A percentile compares a stretch with the other conserved stretches of the same genome.
These are phyloP conservation scores for Urtica urens DNA, from an alignment of 306 rosid genomes.

Conservation along the genomic window DNA sequence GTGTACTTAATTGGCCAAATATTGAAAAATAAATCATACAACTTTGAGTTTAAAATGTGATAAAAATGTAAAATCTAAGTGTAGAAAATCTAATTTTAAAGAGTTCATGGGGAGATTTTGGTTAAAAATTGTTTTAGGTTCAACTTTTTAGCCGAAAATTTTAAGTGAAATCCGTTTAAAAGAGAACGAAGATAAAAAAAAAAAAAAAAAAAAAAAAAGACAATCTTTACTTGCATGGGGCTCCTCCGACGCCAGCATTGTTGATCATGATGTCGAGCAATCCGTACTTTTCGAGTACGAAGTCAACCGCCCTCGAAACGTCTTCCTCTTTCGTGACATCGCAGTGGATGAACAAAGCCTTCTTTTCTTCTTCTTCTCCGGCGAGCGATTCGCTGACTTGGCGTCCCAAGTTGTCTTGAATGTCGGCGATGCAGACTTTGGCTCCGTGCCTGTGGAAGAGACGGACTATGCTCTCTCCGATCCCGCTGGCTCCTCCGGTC, in stretches of 20 bases:
- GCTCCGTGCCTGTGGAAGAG: slow-evolving; percentile 69
- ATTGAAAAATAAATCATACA: too few relatives aligned
- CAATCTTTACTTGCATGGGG: slow-evolving; percentile 22
- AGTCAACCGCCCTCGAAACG: slow-evolving; percentile 42
- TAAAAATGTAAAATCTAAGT: too few relatives aligned
- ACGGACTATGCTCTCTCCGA: slow-evolving; percentile 72
- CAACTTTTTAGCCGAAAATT: too few relatives aligned
- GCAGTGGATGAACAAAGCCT: slow-evolving; percentile 35
- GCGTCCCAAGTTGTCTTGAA: slow-evolving; percentile 57
- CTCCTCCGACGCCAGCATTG: slow-evolving; percentile 73
- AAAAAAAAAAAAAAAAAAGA: too few relatives aligned
- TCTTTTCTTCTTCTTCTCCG: slow-evolving; percentile 25
- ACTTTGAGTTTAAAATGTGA: too few relatives aligned
- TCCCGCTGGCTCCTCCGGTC: slow-evolving; percentile 84
- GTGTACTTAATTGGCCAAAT: too few relatives aligned
- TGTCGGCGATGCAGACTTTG: slow-evolving; percentile 61
- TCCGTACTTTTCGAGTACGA: slow-evolving; percentile 42
- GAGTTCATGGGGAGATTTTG: too few relatives aligned
- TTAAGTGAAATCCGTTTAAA: too few relatives aligned
- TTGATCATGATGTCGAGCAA: slow-evolving; percentile 75
- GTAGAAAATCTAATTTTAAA: too few relatives aligned
- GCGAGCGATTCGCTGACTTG: slow-evolving; percentile 39
- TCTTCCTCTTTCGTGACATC: slow-evolving; percentile 62
- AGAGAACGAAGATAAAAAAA: background rate
- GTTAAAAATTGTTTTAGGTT: too few relatives aligned